These are phyloP conservation scores for Gossypium sturtianum DNA, from an alignment of 345 rosid genomes.

Conservation along the genomic window DNA sequence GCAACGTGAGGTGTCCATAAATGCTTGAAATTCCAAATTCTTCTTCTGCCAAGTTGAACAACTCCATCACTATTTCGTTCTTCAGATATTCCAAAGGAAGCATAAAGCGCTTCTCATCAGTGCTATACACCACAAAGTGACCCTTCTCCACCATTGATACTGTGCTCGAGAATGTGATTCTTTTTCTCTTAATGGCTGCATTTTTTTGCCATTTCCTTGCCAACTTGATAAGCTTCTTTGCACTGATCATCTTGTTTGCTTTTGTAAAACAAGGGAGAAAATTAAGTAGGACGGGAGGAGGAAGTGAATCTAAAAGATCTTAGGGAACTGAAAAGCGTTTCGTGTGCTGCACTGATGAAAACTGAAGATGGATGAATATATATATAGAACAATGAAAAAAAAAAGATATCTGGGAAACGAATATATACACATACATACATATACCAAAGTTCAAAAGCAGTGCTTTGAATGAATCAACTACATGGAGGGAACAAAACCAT, in stretches of 20 bases:
- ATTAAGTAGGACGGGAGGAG: not conserved
- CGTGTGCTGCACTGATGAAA: not conserved
- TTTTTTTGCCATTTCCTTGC: slow-evolving; percentile 38
- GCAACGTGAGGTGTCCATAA: slow-evolving; percentile 26
- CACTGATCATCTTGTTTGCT: slow-evolving; percentile 20
- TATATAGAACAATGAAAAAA: not conserved
- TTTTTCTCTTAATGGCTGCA: slow-evolving; percentile 22
- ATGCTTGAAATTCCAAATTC: slow-evolving; percentile 26
- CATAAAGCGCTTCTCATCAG: slow-evolving; percentile 22
- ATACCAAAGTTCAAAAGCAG: not conserved
- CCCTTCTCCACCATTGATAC: slow-evolving; percentile 14
- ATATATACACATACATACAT: not conserved
- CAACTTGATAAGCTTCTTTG: slow-evolving; percentile 25
- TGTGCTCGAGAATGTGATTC: slow-evolving; percentile 13
- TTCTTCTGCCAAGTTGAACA: slow-evolving; percentile 29
- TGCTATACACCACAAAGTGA: slow-evolving; percentile 29
- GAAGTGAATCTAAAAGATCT: not conserved
- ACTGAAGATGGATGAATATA: not conserved
- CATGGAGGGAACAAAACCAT: not conserved
- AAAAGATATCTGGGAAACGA: too few relatives aligned
- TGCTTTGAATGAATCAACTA: not conserved
- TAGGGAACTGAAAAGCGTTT: not conserved
- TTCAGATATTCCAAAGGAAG: slow-evolving; percentile 27
- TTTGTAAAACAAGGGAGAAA: not conserved
- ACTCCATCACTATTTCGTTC: slow-evolving; percentile 17